phyloP scores from a whole-genome alignment of 208 protist genomes.

The Leishmania tropica region DNA sequence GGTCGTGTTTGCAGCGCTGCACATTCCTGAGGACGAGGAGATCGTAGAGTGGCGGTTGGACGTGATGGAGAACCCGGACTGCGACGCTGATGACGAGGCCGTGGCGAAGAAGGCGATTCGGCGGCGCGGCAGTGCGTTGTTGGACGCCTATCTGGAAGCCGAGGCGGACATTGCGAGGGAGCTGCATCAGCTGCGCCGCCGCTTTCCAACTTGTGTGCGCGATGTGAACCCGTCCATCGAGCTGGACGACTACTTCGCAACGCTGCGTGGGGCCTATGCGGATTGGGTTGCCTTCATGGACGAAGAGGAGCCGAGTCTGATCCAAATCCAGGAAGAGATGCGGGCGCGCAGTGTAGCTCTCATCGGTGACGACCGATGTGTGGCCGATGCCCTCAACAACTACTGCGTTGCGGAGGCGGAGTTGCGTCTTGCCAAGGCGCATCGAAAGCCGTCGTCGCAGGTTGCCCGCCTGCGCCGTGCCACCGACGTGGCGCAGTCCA shows the following conservation, averaged over 20 bases:
- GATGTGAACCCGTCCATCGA: constrained; percentile 68
- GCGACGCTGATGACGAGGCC: constrained; percentile 25
- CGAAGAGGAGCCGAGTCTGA: constrained; percentile 24
- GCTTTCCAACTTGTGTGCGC: constrained; percentile 59
- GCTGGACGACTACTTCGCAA: constrained; percentile 50
- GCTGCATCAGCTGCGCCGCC: constrained; percentile 40
- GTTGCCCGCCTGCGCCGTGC: constrained; percentile 23
- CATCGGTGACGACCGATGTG: constrained; percentile 59
- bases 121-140: constrained; percentile 30
- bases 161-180: constrained; percentile 42
- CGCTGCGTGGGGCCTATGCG: constrained; percentile 43
- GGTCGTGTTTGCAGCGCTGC: constrained; percentile 39
- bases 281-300: constrained; percentile 46
- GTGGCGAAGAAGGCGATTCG: constrained; percentile 39
- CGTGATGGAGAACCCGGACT: constrained; percentile 30
- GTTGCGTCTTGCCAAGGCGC: constrained; percentile 38
- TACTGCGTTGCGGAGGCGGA: constrained; percentile 53
- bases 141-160: constrained; percentile 35
- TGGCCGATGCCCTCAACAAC: constrained; percentile 40
- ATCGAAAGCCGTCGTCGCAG: constrained; percentile 18
- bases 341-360: constrained; percentile 40
- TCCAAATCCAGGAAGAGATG: constrained; percentile 51
- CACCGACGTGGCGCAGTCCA: constrained; percentile 49
- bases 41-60: constrained; percentile 45
- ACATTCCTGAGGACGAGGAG: constrained; percentile 49